Evolutionary conservation across 768 basidiomycete genomes (phyloP).

Genomic region (Strobilomyces echinocephalus): DNA sequence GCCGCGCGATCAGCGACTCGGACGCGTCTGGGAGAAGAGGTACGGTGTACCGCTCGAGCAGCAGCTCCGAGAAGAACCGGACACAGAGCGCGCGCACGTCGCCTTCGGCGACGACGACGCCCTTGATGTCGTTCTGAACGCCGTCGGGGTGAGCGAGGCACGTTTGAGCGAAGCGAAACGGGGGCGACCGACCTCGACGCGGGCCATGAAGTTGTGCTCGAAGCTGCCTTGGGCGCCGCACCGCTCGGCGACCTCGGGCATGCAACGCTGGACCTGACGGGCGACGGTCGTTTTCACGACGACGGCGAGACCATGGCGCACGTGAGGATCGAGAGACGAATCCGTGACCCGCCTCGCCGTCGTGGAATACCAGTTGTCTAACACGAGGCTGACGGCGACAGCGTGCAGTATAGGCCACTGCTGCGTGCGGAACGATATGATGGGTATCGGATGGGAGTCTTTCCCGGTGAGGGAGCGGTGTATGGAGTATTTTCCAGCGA

Average conservation of each 20-base stretch:
- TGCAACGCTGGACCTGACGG: slow-evolving; percentile 48
- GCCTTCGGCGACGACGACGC: slow-evolving; percentile 58
- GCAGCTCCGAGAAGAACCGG: slow-evolving; percentile 54
- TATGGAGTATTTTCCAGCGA: slow-evolving; percentile 54
- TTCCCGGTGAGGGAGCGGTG: slow-evolving; percentile 49
- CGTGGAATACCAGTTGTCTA: slow-evolving; percentile 44
- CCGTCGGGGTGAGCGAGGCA: slow-evolving; percentile 12
- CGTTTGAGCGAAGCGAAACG: not conserved
- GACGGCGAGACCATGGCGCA: not conserved
- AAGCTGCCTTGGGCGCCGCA: slow-evolving; percentile 66
- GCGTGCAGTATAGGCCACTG: slow-evolving; percentile 56
- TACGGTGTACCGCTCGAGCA: slow-evolving; percentile 49
- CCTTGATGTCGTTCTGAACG: slow-evolving; percentile 38
- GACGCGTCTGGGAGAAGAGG: slow-evolving; percentile 40
- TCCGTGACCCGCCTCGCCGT: slow-evolving; percentile 18
- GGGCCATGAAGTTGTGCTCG: slow-evolving; percentile 57
- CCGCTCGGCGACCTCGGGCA: slow-evolving; percentile 53
- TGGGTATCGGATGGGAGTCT: slow-evolving; percentile 39
- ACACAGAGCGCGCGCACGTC: slow-evolving; percentile 49
- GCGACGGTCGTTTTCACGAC: not conserved
- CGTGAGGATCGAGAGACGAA: not conserved
- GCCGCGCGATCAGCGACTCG: slow-evolving; percentile 50
- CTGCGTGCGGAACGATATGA: slow-evolving; percentile 61
- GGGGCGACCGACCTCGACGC: slow-evolving; percentile 41
- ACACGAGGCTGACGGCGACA: slow-evolving; percentile 47